Evolutionary conservation across 495 filamentous ascomycete species (phyloP), one percentile per base, ranked within the genome.

Genomic region (Penicillium maclennaniae): DNA sequence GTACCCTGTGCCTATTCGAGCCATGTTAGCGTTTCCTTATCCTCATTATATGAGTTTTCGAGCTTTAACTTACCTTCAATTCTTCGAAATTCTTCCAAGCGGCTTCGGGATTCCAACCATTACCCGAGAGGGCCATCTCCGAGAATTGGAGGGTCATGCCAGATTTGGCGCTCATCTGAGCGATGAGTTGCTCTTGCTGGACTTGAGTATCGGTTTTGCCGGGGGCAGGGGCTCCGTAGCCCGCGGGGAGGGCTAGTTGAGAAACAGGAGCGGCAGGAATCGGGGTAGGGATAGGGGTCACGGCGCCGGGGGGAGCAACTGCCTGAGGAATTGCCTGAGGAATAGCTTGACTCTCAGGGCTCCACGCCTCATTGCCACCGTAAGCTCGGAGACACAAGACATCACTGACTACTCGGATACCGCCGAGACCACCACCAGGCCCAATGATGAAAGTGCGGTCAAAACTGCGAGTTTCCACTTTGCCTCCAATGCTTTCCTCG

Each of bases 381-480:
- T 80, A 87, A 1, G 82, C 77, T 41, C 87, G 80, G 23, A 95
- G 67, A 19, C 81, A 80, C 43, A 95, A 76, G 60, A 89, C 82
- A 67, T 97, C 92, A 64, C 79, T 91, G 47, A 91, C 76, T 17
- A 97, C 88, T 38, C 91, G 79, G 38, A 96, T 82, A 3, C 79
- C 77, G 5, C 79, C 77, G 17, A 75, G 58, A 7, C 76, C 78
- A 21, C 74, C 77, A 31, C 88, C 89, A 5, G 91, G 91, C 1
- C 90, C 89, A 17, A 97, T 75, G 40, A 92, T 74, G 58, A 97
- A 91, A 0, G 83, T 89, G 20, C 92, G 83, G 54, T 92, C 87
- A 70, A 96, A 97, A 58, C 86, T 89, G 54, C 92, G 85, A 4
- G 66, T 74, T 49, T 79, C 77, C 25, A 80, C 78, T 50, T 82